Percentiles rank a stretch among this genome's conserved stretches.
These are phyloP conservation scores for Pulicaria dysenterica DNA, from an alignment of 129 eudicot genomes.

Conservation along the genomic window DNA sequence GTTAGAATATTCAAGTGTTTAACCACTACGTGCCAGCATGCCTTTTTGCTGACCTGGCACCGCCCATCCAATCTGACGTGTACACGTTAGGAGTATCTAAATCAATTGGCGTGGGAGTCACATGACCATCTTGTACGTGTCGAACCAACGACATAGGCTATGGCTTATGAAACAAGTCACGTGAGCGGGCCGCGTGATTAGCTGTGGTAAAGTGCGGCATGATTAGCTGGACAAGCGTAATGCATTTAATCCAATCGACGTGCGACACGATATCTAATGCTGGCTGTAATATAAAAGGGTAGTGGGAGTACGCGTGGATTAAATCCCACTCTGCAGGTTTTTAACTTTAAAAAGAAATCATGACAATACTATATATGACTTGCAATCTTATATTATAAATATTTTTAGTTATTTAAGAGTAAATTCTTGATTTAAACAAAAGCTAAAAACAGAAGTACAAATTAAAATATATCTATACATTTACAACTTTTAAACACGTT, in stretches of 20 bases:
- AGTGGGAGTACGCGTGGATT: slow-evolving; percentile 53
- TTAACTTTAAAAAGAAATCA: neutral
- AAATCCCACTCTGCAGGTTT: slow-evolving; percentile 29
- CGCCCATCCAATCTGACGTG: slow-evolving; percentile 36
- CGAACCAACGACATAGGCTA: neutral
- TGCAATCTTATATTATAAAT: too few relatives aligned
- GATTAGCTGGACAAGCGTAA: slow-evolving; percentile 39
- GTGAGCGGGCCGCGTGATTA: slow-evolving; percentile 45
- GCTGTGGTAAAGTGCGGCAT: slow-evolving; percentile 38
- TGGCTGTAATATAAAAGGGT: slow-evolving; percentile 29
- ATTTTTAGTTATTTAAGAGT: too few relatives aligned
- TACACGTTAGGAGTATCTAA: slow-evolving; percentile 22
- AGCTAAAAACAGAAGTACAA: too few relatives aligned
- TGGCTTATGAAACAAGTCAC: slow-evolving; percentile 44
- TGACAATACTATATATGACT: neutral
- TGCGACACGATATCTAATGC: slow-evolving; percentile 27
- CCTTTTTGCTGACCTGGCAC: slow-evolving; percentile 30
- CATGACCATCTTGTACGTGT: slow-evolving; percentile 55
- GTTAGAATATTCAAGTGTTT: slow-evolving; percentile 34
- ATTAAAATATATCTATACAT: too few relatives aligned
- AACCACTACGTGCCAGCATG: slow-evolving; percentile 32
- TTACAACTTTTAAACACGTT: too few relatives aligned
- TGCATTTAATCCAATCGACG: slow-evolving; percentile 19
- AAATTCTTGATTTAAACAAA: too few relatives aligned
- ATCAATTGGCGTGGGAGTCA: slow-evolving; percentile 32